Evolutionary conservation across 2,329 filamentous ascomycete species (phyloP).

Genomic region (Phyllosticta citriasiana): DNA sequence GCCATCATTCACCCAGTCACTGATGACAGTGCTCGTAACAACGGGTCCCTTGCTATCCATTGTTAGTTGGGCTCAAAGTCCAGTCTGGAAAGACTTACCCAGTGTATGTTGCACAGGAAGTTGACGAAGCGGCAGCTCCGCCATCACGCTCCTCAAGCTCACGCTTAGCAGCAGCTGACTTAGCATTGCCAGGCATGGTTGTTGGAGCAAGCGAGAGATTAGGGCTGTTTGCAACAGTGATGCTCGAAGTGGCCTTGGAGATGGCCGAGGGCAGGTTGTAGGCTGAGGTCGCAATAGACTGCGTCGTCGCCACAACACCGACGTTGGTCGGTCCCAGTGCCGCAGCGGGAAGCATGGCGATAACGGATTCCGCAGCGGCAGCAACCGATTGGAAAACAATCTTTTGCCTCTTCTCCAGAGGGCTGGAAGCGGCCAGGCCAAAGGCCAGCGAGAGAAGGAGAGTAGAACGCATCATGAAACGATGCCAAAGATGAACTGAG

Average conservation of each 20-base stretch:
- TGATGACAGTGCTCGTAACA: neutral
- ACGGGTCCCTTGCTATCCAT: neutral
- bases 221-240: neutral
- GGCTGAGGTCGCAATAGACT: neutral
- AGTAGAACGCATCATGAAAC: neutral
- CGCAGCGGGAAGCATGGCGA: conserved; percentile 1
- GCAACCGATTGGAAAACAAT: conserved; percentile 1
- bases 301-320: conserved; percentile 1
- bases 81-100: neutral
- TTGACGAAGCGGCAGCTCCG: neutral
- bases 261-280: conserved; percentile 5
- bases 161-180: neutral
- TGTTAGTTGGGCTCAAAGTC: neutral
- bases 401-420: conserved; percentile 4
- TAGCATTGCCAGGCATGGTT: neutral
- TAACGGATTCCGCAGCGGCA: neutral
- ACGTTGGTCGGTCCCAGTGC: conserved; percentile 3
- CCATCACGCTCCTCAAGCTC: neutral
- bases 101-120: neutral
- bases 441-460: conserved; percentile 1
- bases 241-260: neutral
- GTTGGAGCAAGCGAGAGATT: neutral
- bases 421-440: conserved; percentile 6
- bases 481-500: neutral
- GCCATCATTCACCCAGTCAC: neutral